These are phyloP conservation scores for Omphalotus olearius DNA, from an alignment of 1,284 basidiomycete genomes.

Conservation along the genomic window DNA sequence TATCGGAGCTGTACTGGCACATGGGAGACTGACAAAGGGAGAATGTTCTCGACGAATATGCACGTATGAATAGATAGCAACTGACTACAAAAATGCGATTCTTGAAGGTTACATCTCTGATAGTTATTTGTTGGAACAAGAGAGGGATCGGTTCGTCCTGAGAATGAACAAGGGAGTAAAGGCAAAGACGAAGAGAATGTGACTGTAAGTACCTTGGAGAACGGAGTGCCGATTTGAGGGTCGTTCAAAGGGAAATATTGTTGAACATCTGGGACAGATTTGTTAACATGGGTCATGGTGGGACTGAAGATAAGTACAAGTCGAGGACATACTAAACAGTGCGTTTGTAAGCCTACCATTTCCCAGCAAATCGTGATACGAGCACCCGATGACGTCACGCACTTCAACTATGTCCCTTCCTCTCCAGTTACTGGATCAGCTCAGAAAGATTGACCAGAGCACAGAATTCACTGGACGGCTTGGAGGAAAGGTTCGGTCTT, in stretches of 20 bases:
- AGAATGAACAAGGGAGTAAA: background rate
- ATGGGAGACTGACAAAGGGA: slow-evolving; percentile 53
- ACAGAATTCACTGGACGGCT: slow-evolving; percentile 42
- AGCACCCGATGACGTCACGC: background rate
- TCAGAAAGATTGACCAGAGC: slow-evolving; percentile 45
- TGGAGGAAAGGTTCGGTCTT: slow-evolving; percentile 48
- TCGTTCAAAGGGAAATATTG: slow-evolving; percentile 62
- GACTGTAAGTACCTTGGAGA: slow-evolving; percentile 27
- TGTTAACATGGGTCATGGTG: slow-evolving; percentile 36
- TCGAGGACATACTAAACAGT: too few species aligned
- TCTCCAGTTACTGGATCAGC: slow-evolving; percentile 34
- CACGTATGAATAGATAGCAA: background rate
- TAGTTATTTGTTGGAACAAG: slow-evolving; percentile 65
- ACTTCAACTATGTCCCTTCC: slow-evolving; percentile 18
- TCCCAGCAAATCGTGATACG: background rate
- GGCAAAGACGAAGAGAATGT: background rate
- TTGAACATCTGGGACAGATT: slow-evolving; percentile 39
- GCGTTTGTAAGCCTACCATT: background rate
- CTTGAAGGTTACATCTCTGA: slow-evolving; percentile 64
- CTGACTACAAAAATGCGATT: slow-evolving; percentile 65
- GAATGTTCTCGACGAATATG: background rate
- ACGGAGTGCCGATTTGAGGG: slow-evolving; percentile 52
- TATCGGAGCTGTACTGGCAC: slow-evolving; percentile 74
- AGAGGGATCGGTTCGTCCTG: slow-evolving; percentile 47
- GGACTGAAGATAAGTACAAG: background rate